Base-by-base conservation (phyloP, 192 early-diverging fungal species). In the Phlyctochytrium planicorne region DNA sequence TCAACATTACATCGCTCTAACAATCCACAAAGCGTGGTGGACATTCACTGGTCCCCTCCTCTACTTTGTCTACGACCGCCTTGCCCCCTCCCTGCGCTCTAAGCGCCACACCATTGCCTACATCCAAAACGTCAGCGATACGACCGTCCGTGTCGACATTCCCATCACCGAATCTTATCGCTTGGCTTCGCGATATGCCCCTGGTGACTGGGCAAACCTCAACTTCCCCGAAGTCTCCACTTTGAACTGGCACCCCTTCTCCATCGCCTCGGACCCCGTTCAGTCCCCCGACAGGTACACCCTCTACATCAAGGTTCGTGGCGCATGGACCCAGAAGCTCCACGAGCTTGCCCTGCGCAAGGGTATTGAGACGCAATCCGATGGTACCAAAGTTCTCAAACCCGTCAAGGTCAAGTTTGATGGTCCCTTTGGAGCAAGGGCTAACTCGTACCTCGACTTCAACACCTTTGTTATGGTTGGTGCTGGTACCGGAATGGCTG, bases 151-250 rank as follows among this genome's bases (percentile, higher is more conserved):
- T 4, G 32, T 67, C 62, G 62, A 63, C 37, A 24, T 67, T 35
- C 33, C 31, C 25, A 30, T 40, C 40, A 2, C 32, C 14, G 65
- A 4, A 3, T n/a, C 59, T 2, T 60, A 10, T 4, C 2, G 2
- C 27, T 25, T n/a, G 3, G 4, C 59, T 16, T n/a, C 25, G 30
- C 3, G 16, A 3, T 69, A 69, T 52, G 68, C 60, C 6, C 68
- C 68, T 2, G 68, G 68, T 31, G 65, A 68, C 65, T 68, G 68
- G 64, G 31, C 34, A 23, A 69, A 68, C 55, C 35, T 69, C 27
- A 20, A 2, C 27, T 34, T 69, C n/a, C 68, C 68, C 16, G 14
- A 2, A 10, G 27, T 69, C 29, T 27, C 30, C 6, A 14, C 40
- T 6, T 2, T 66, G 23, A 2, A 69, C 31, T 69, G 68, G 68